Conservation (phyloP, 108 stramenopile genomes). For the Fistulifera solaris region DNA sequence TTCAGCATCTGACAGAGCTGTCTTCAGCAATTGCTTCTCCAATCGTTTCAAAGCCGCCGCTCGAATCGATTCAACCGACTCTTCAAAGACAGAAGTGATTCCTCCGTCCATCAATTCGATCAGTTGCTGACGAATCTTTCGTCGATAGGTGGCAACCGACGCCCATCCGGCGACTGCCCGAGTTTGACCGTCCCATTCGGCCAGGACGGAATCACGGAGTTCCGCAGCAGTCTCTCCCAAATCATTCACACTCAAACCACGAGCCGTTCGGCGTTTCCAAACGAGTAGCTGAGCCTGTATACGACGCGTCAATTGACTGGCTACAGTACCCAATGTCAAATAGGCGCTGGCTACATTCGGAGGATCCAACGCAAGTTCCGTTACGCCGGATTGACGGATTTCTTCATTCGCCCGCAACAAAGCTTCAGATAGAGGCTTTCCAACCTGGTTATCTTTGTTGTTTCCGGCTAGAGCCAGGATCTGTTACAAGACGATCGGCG, state of each 20-base stretch:
- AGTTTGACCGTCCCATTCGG: constrained; percentile 67
- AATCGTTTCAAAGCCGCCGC: constrained; percentile 49
- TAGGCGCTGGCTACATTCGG: constrained; percentile 62
- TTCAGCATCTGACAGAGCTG: constrained; percentile 19
- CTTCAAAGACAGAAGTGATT: constrained; percentile 45
- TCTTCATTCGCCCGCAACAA: background rate
- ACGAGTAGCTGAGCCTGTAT: constrained; percentile 54
- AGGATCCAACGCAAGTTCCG: constrained; percentile 48
- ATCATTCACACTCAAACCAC: constrained; percentile 53
- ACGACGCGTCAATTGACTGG: constrained; percentile 46
- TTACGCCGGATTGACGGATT: constrained; percentile 28
- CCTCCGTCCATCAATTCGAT: constrained; percentile 41
- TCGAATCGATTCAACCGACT: constrained; percentile 50
- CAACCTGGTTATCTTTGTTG: too few species aligned
- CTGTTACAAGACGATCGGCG: constrained; percentile 7
- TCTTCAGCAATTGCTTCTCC: constrained; percentile 42
- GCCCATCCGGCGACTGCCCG: constrained; percentile 63
- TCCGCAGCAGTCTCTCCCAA: constrained; percentile 55
- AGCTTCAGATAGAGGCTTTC: constrained; percentile 14
- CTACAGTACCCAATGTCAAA: constrained; percentile 57
- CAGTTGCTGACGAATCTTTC: constrained; percentile 50
- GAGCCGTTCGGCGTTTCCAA: constrained; percentile 57
- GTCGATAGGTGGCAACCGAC: constrained; percentile 43
- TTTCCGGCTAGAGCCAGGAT: constrained; percentile 25
- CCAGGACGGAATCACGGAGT: constrained; percentile 36